Base-by-base conservation (phyloP, 2,329 filamentous ascomycete species). In the Talaromyces piceae region DNA sequence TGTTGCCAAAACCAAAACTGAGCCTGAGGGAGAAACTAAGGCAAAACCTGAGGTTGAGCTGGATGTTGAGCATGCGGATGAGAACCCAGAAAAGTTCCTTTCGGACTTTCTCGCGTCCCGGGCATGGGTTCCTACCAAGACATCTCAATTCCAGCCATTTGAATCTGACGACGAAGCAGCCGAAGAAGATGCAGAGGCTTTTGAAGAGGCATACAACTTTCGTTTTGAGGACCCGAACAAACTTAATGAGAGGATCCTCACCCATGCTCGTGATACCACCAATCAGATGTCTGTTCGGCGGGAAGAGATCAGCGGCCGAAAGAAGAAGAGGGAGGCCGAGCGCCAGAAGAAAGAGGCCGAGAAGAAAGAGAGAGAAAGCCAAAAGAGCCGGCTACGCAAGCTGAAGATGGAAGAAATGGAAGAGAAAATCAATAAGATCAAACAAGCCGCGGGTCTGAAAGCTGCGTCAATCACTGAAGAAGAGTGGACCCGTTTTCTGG, bases 71-170 rank as follows among this genome's bases (percentile, higher is more conserved):
- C 79, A 81, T 53, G 90, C 93, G 31, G 87, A 95, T 62, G 87
- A 88, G 67, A 84, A 98, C 64, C 93, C 91, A 0, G 91, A 97
- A 63, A 86, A 81, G 1, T 98, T 89, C 67, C 74, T 98, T n/a
- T 91, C 88, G 50, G 95, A 96, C 68, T 98, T 95, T 72, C 82
- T 98, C 80, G 81, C 86, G n/a, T 80, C 91, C 6, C 83, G 91
- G 53, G 91, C 91, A 13, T 98, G 93, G 93, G 80, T 91, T 5
- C 82, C 87, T 0, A 79, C 80, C 8, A 81, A 80, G 48, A 77
- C 76, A 39, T 76, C 80, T 20, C 79, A 79, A 39, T 90, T 88
- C 70, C 77, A 91, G 60, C 87, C 91, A 0, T 87, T 98, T 52
- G 89, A 96, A 64, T 95, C 90, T 0, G 93, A 98, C 59, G 90